Evolutionary conservation across 805 yeast genomes (phyloP).

Genomic region (Metschnikowia proteae): DNA sequence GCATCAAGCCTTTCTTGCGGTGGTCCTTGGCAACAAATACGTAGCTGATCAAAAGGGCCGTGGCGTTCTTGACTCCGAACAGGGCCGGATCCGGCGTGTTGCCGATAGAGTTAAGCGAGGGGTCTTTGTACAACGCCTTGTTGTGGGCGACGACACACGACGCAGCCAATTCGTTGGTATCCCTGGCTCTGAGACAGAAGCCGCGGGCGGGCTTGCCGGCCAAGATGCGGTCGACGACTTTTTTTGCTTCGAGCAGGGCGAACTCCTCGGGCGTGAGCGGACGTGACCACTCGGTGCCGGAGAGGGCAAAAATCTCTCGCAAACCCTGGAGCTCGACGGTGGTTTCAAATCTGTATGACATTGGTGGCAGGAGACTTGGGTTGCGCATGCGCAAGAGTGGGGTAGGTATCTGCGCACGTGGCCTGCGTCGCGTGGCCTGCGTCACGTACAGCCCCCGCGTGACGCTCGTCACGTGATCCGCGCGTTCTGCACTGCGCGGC

Average conservation of each 20-base stretch:
- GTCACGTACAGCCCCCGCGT: neutral
- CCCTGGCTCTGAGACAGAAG: constrained; percentile 25
- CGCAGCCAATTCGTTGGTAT: constrained; percentile 21
- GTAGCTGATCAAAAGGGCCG: constrained; percentile 23
- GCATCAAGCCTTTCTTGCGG: constrained; percentile 30
- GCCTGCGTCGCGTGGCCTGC: neutral
- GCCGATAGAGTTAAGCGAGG: constrained; percentile 21
- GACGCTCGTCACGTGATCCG: neutral
- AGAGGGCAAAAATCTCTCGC: constrained; percentile 19
- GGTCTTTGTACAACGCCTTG: constrained; percentile 29
- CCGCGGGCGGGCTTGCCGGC: constrained; percentile 22
- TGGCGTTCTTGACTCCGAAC: constrained; percentile 33
- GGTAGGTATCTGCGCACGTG: neutral
- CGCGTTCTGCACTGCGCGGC: too few species aligned
- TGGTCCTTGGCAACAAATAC: constrained; percentile 27
- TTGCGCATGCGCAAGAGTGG: neutral
- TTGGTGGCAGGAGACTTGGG: neutral
- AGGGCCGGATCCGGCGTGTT: constrained; percentile 27
- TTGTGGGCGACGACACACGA: constrained; percentile 21
- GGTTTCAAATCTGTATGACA: constrained; percentile 16
- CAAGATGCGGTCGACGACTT: constrained; percentile 14
- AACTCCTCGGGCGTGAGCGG: constrained; percentile 20
- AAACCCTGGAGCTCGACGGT: constrained; percentile 25
- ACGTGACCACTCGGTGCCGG: constrained; percentile 27
- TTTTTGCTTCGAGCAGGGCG: constrained; percentile 19